A percentile compares a stretch with the other conserved stretches of the same genome.
Evolutionary conservation across 2,329 filamentous ascomycete species (phyloP).

Genomic region (Colletotrichum paranaense): DNA sequence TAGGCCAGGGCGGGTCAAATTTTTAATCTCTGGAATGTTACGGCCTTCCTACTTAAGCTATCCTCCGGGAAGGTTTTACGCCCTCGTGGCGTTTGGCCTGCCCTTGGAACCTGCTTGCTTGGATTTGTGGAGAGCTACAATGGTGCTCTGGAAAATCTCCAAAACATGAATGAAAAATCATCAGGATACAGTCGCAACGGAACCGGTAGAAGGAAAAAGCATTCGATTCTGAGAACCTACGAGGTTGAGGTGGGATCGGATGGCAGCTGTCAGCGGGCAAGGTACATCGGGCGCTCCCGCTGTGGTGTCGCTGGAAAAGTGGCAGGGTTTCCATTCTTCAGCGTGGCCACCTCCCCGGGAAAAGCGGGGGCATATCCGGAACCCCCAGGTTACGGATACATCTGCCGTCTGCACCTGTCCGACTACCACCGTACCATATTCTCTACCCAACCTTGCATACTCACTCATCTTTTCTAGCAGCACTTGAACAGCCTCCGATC

Average conservation of each 20-base stretch:
- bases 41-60: background rate
- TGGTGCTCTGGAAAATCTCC: background rate
- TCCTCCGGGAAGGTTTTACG: background rate
- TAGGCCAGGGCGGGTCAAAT: background rate
- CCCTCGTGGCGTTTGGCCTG: background rate
- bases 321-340: constrained; percentile 30
- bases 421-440: background rate
- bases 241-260: background rate
- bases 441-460: background rate
- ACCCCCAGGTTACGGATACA: background rate
- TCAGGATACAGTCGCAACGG: background rate
- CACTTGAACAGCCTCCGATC: background rate
- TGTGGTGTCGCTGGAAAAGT: background rate
- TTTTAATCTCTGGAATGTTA: background rate
- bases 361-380: background rate
- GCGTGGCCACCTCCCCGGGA: background rate
- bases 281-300: constrained; percentile 7
- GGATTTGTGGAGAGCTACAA: background rate
- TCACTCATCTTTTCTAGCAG: background rate
- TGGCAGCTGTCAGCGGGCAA: constrained; percentile 18
- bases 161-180: background rate
- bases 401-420: background rate
- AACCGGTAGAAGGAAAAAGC: too few species aligned
- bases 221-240: too few species aligned
- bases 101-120: background rate